A percentile compares a stretch with the other conserved stretches of the same genome.
Conservation (phyloP, 306 rosid species). For the Casuarina glauca region DNA sequence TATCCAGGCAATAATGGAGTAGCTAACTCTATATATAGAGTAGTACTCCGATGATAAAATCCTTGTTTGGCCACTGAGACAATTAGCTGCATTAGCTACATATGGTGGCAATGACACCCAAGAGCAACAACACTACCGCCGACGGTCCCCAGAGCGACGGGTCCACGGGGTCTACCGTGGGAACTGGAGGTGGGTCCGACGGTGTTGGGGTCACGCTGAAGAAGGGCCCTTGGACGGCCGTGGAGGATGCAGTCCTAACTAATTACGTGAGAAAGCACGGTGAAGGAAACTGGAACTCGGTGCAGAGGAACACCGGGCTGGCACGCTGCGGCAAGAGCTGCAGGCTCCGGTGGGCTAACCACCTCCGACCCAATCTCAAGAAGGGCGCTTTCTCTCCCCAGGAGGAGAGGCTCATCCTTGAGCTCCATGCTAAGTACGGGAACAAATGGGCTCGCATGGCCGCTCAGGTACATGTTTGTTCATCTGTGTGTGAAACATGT, state of each 20-base stretch:
- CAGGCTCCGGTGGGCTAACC: constrained; percentile 94
- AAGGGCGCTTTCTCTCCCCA: constrained; percentile 73
- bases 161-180: constrained; percentile 12
- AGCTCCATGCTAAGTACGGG: constrained; percentile 75
- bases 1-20: background rate
- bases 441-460: constrained; percentile 99
- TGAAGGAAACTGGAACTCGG: constrained; percentile 90
- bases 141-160: constrained; percentile 22
- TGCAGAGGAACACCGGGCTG: constrained; percentile 65
- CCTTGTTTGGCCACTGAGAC: background rate
- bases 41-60: background rate
- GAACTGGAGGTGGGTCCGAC: background rate
- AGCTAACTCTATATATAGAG: background rate
- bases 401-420: constrained; percentile 76
- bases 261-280: constrained; percentile 85
- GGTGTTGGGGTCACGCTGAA: constrained; percentile 37
- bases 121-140: constrained; percentile 11
- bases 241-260: constrained; percentile 67
- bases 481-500: background rate
- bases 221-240: constrained; percentile 90
- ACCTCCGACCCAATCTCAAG: constrained; percentile 76
- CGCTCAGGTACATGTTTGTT: constrained; percentile 46
- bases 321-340: constrained; percentile 93
- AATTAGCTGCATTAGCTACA: background rate
- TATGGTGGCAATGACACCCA: constrained; percentile 4